phyloP scores from a whole-genome alignment of 2,329 filamentous ascomycete species.

The Penicillium sp. region DNA sequence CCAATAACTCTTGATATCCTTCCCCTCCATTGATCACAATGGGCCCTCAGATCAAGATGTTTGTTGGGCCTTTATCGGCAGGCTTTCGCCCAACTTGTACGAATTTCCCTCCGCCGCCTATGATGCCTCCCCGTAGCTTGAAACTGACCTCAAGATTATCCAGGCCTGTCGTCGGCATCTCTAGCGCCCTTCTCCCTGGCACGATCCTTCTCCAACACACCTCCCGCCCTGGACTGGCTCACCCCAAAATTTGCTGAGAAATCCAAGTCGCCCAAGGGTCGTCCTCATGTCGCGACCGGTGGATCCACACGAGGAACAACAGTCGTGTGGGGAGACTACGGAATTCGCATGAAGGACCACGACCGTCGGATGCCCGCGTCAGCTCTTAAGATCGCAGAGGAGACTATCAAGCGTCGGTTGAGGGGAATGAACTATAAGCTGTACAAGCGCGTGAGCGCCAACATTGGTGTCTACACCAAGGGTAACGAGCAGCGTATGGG shows the following conservation, averaged over 20 bases:
- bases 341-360: conserved; percentile 88
- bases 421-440: conserved; percentile 89
- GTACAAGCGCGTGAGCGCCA: conserved; percentile 87
- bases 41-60: conserved; percentile 37
- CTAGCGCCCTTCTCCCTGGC: conserved; percentile 40
- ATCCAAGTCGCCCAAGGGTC: conserved; percentile 85
- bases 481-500: conserved; percentile 99
- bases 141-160: conserved; percentile 21
- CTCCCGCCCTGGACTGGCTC: conserved; percentile 68
- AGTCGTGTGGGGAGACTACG: conserved; percentile 94
- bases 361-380: conserved; percentile 84
- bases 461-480: conserved; percentile 91
- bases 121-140: conserved; percentile 8
- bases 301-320: conserved; percentile 91
- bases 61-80: conserved; percentile 35
- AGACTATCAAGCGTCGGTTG: conserved; percentile 85
- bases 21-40: conserved; percentile 24
- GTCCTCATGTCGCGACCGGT: conserved; percentile 82
- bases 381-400: conserved; percentile 86
- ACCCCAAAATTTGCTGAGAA: conserved; percentile 75
- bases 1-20: conserved; percentile 10
- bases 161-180: conserved; percentile 30
- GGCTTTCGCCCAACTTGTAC: conserved; percentile 37
- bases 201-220: conserved; percentile 73
- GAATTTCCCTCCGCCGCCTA: conserved; percentile 8